phyloP scores from a whole-genome alignment of 352 stramenopile genomes.

The Pythium phragmitis region DNA sequence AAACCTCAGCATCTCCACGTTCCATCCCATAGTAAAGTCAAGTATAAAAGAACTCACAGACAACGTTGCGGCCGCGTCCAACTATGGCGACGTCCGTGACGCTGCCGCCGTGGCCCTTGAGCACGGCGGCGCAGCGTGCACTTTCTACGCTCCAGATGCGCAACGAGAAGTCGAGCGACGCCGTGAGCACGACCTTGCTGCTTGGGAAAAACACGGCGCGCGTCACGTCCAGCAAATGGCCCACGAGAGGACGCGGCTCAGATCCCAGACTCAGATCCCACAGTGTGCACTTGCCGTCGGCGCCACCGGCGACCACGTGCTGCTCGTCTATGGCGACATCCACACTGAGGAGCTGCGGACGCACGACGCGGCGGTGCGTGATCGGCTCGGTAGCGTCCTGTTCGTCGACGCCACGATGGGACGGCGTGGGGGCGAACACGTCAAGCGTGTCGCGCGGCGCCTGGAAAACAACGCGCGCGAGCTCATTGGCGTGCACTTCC shows the following conservation, averaged over 20 bases:
- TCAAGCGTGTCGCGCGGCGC: constrained; percentile 40
- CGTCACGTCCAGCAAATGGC: constrained; percentile 67
- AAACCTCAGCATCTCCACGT: neutral
- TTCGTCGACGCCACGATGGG: constrained; percentile 8
- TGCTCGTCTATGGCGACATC: constrained; percentile 54
- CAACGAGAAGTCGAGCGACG: constrained; percentile 71
- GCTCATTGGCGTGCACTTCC: constrained; percentile 34
- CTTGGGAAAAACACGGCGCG: constrained; percentile 66
- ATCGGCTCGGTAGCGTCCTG: neutral
- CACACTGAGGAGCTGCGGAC: constrained; percentile 45
- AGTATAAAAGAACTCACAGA: constrained; percentile 48
- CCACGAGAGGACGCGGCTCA: constrained; percentile 36
- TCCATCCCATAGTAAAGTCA: neutral
- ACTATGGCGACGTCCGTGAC: constrained; percentile 63
- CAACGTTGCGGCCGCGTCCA: constrained; percentile 60
- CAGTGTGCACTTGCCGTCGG: constrained; percentile 52
- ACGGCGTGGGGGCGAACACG: constrained; percentile 17
- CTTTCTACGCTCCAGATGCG: constrained; percentile 58
- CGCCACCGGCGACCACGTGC: constrained; percentile 48
- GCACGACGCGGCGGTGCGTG: neutral
- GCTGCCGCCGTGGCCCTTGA: constrained; percentile 58
- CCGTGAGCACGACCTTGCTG: constrained; percentile 64
- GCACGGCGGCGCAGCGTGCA: constrained; percentile 50
- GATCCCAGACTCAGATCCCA: constrained; percentile 47
- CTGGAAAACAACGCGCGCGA: constrained; percentile 47